Conservation (phyloP, 768 basidiomycete species). For the Macrolepiota fuliginosa region DNA sequence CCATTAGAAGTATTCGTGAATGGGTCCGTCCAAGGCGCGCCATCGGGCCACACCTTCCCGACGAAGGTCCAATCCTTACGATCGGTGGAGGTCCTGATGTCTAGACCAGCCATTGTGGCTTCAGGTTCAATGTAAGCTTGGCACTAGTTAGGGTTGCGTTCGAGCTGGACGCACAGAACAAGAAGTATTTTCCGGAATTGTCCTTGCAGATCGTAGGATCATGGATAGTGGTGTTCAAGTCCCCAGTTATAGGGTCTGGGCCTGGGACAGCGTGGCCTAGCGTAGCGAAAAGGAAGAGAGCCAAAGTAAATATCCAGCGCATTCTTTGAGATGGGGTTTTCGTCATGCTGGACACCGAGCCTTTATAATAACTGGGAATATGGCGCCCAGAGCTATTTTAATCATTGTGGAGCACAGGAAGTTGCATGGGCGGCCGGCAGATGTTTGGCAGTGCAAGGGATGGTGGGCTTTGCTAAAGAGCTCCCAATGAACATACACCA, state of each 20-base stretch:
- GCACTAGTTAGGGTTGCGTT: not conserved
- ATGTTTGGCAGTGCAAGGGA: too few relatives aligned
- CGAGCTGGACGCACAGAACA: constrained; percentile 39
- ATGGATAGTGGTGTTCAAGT: constrained; percentile 36
- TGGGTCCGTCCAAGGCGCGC: constrained; percentile 46
- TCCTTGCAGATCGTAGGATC: constrained; percentile 53
- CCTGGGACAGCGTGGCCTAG: constrained; percentile 27
- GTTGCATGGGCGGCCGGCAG: too few relatives aligned
- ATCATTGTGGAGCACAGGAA: too few relatives aligned
- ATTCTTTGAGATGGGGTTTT: constrained; percentile 5
- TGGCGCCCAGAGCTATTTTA: too few relatives aligned
- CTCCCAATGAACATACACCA: too few relatives aligned
- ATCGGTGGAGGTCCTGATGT: constrained; percentile 48
- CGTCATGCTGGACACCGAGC: too few relatives aligned
- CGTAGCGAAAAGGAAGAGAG: constrained; percentile 15
- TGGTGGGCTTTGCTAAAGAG: too few relatives aligned
- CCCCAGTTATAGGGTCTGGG: constrained; percentile 34
- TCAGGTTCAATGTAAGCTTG: not conserved
- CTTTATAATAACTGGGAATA: too few relatives aligned
- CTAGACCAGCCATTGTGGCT: constrained; percentile 45
- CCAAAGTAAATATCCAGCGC: constrained; percentile 14
- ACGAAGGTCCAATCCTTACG: constrained; percentile 42
- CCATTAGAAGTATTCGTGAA: constrained; percentile 48
- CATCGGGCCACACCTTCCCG: constrained; percentile 48
- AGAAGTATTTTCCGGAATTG: constrained; percentile 40